Base-by-base conservation (phyloP, 805 yeast species). In the Metschnikowia matae region DNA sequence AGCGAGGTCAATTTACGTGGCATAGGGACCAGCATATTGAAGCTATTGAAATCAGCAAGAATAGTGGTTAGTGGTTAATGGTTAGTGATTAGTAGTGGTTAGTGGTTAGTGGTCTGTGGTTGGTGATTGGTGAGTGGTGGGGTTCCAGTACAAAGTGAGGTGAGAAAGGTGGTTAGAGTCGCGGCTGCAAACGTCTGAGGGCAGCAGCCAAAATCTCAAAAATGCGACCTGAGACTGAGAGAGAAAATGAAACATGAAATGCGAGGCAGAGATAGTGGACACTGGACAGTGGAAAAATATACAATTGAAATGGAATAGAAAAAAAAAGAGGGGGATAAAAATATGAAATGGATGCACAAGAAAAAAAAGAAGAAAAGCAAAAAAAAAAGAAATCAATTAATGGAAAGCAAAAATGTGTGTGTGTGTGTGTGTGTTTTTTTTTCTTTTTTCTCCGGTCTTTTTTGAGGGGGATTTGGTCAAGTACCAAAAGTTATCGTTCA, bases 101-200 rank as follows among this genome's bases (percentile, higher is more conserved):
- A 11, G 2, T 34, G 21, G 18, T 10, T n/a, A n/a, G n/a, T n/a
- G n/a, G n/a, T n/a, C n/a, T n/a, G 20, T 14, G 29, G 29, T 26
- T 3, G 29, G 29, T 26, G 11, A 11, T 8, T 26, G 29, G 10
- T 26, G 29, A 11, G 2, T 34, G 21, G 18, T 10, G 14, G 21
- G 2, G 38, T 10, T 14, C 7, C 26, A 31, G 38, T 18, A 42
- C 45, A 42, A 42, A 42, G 13, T 18, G 13, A 29, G 32, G 11
- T 8, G 11, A 8, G 13, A 29, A 21, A 4, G 10, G 29, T 8
- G 29, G 10, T n/a, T 32, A 5, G 20, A n/a, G 32, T 26, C 45
- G 45, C 45, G 45, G 45, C 45, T 42, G 45, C 45, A 42, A 42
- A 33, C n/a, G 42, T 14, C 32, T 4, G 40, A 6, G 17, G 13